phyloP scores from a whole-genome alignment of 495 filamentous ascomycete genomes.

The Pseudoneurospora amorphoporcata region DNA sequence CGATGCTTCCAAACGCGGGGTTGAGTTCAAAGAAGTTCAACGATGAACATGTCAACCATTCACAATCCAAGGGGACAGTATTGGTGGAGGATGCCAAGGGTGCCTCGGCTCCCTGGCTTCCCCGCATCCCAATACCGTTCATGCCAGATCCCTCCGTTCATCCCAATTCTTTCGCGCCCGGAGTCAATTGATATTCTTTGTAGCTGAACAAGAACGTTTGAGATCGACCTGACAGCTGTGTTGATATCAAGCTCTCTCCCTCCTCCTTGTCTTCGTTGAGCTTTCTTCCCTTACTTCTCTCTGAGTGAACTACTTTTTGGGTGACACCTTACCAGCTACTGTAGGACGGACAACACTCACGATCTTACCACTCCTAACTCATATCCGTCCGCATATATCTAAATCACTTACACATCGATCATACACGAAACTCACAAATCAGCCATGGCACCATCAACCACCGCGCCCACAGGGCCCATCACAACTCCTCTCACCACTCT shows the following conservation, averaged over 20 bases:
- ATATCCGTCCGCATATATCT: background rate
- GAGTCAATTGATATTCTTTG: background rate
- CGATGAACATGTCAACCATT: background rate
- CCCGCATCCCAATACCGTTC: constrained; percentile 4
- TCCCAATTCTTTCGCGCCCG: background rate
- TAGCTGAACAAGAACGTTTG: background rate
- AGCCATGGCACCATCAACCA: constrained; percentile 2
- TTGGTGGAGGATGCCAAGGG: constrained; percentile 2
- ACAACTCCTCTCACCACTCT: constrained; percentile 67
- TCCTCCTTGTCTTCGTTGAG: background rate
- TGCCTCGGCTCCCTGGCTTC: background rate
- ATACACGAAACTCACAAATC: background rate
- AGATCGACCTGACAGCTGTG: background rate
- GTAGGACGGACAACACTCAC: background rate
- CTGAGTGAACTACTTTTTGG: background rate
- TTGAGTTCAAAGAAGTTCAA: background rate
- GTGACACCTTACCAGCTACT: background rate
- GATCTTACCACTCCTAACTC: background rate
- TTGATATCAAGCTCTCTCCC: background rate
- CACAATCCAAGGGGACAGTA: background rate
- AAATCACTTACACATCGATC: background rate
- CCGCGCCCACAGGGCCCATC: constrained; percentile 39
- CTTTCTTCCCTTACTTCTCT: background rate
- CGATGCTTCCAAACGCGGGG: background rate
- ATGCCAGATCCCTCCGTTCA: background rate